Percentiles rank a stretch among this genome's conserved stretches.
Evolutionary conservation across 805 yeast genomes (phyloP).

Genomic region (Spathaspora girioi): DNA sequence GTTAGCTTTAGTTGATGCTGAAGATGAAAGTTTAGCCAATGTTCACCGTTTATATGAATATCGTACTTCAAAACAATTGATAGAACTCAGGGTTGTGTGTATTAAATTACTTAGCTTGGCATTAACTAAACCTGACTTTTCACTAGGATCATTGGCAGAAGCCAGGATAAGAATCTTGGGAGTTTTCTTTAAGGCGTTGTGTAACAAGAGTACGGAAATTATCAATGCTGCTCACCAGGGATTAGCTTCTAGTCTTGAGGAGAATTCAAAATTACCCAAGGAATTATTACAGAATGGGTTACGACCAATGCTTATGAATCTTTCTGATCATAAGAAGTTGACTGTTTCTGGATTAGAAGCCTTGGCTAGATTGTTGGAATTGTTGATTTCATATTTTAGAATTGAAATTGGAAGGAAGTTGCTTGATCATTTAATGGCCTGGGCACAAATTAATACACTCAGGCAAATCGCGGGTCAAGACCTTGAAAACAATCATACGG

Average conservation of each 20-base stretch:
- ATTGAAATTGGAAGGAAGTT: conserved; percentile 94
- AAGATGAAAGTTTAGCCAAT: conserved; percentile 90
- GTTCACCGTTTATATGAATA: conserved; percentile 83
- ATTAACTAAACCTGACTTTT: conserved; percentile 77
- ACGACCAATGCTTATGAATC: conserved; percentile 91
- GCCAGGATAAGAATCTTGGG: conserved; percentile 84
- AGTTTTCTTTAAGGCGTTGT: conserved; percentile 89
- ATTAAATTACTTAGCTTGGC: conserved; percentile 80
- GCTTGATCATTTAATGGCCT: conserved; percentile 89
- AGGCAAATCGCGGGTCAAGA: conserved; percentile 77
- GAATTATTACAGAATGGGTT: conserved; percentile 93
- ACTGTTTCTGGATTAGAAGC: conserved; percentile 91
- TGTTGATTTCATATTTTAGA: conserved; percentile 87
- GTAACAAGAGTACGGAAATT: conserved; percentile 79
- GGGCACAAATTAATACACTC: conserved; percentile 84
- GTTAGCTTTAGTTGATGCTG: conserved; percentile 92
- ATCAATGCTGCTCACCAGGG: conserved; percentile 94
- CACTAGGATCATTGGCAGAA: conserved; percentile 68
- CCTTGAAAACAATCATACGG: conserved; percentile 73
- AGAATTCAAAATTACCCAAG: conserved; percentile 85
- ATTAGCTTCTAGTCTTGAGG: conserved; percentile 74
- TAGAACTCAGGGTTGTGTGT: conserved; percentile 86
- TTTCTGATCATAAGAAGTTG: conserved; percentile 88
- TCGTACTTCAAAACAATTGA: conserved; percentile 82
- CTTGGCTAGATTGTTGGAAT: conserved; percentile 76